These are phyloP conservation scores for Rhizopus delemar DNA, from an alignment of 371 early-diverging fungal genomes.

Conservation along the genomic window DNA sequence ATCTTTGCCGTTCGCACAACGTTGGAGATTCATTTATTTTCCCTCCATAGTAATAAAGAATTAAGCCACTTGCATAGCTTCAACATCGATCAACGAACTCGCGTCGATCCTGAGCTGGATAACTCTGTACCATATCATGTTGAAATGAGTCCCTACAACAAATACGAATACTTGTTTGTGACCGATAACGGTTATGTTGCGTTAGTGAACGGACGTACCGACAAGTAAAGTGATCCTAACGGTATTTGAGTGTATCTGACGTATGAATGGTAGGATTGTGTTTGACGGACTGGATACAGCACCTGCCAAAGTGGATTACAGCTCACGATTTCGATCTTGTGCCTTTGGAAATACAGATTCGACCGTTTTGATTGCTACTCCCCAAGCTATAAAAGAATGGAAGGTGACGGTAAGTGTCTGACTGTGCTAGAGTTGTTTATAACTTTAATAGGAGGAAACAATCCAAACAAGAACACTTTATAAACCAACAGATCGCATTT, in stretches of 20 bases:
- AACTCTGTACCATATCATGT: slow-evolving; percentile 26
- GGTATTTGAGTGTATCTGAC: background rate
- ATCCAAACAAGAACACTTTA: slow-evolving; percentile 8
- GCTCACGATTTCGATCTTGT: slow-evolving; percentile 20
- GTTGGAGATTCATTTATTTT: slow-evolving; percentile 4
- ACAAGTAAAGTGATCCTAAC: slow-evolving; percentile 7
- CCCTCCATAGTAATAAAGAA: background rate
- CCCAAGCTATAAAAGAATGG: slow-evolving; percentile 17
- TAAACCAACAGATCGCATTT: slow-evolving; percentile 14
- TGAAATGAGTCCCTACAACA: slow-evolving; percentile 11
- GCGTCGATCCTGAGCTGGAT: slow-evolving; percentile 4
- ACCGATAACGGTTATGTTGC: slow-evolving; percentile 23
- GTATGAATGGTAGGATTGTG: background rate
- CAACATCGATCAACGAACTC: slow-evolving; percentile 4
- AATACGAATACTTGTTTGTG: slow-evolving; percentile 12
- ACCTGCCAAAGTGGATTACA: slow-evolving; percentile 1
- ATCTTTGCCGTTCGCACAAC: slow-evolving; percentile 20
- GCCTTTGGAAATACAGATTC: slow-evolving; percentile 9
- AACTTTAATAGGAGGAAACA: background rate
- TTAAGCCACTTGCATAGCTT: background rate
- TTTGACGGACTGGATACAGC: slow-evolving; percentile 8
- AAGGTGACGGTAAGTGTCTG: slow-evolving; percentile 8
- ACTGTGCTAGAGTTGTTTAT: background rate
- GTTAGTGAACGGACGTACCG: slow-evolving; percentile 8
- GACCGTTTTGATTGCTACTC: slow-evolving; percentile 9